A percentile compares a stretch with the other conserved stretches of the same genome.
Conservation (phyloP, 306 rosid species). For the Pyrus pyrifolia region DNA sequence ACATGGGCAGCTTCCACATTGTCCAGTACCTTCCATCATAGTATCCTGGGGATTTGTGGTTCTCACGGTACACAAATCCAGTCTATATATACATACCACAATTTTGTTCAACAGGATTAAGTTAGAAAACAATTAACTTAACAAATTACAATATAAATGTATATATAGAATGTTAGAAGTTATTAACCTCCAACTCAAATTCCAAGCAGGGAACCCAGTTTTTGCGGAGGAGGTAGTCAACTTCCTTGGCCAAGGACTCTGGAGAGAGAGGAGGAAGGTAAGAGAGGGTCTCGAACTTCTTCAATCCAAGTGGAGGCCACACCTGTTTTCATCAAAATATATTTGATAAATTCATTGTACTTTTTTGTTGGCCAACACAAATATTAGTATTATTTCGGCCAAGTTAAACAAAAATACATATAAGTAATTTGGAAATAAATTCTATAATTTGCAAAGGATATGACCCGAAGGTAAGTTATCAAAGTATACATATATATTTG, state of each 20-base stretch:
- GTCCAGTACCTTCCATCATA: slow-evolving; percentile 75
- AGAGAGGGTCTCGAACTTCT: slow-evolving; percentile 76
- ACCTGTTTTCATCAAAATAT: slow-evolving; percentile 31
- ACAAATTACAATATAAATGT: not conserved
- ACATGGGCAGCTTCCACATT: slow-evolving; percentile 90
- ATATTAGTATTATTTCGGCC: not conserved
- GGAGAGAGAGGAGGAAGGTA: slow-evolving; percentile 34
- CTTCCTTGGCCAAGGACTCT: slow-evolving; percentile 28
- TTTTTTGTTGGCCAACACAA: not conserved
- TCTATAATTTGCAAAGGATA: not conserved
- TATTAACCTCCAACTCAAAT: slow-evolving; percentile 39
- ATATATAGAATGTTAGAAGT: not conserved
- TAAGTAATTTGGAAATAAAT: not conserved
- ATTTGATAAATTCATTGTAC: not conserved
- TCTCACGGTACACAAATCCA: slow-evolving; percentile 42
- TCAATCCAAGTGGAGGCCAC: slow-evolving; percentile 58
- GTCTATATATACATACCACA: slow-evolving; percentile 12
- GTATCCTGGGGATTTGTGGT: slow-evolving; percentile 59
- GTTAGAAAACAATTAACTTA: not conserved
- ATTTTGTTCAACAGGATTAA: not conserved
- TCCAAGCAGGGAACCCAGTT: slow-evolving; percentile 78
- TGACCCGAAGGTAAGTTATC: not conserved
- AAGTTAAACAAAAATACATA: not conserved
- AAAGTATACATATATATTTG: too few relatives aligned
- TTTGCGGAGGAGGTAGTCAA: slow-evolving; percentile 39